A percentile compares a stretch with the other conserved stretches of the same genome.
Conservation (phyloP, 129 eudicot species). For the Ambrosia artemisiifolia region DNA sequence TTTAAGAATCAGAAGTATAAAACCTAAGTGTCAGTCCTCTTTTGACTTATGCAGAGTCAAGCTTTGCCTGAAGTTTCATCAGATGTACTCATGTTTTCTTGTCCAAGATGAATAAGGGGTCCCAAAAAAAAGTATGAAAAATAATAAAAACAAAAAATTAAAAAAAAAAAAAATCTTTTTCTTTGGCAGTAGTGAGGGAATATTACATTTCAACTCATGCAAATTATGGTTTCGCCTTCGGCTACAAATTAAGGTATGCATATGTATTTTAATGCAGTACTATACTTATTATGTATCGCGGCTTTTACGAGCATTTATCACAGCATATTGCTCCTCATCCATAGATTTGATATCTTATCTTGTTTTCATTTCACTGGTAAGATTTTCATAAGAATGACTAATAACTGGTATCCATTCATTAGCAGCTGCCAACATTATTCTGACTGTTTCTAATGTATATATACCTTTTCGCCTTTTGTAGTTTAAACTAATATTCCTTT, state of each 20-base stretch:
- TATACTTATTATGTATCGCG: neutral
- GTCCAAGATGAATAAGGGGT: slow-evolving; percentile 10
- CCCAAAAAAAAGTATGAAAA: neutral
- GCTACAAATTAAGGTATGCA: slow-evolving; percentile 4
- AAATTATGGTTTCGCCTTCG: neutral
- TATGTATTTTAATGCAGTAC: neutral
- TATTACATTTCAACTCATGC: neutral
- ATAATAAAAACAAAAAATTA: neutral
- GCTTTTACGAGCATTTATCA: neutral
- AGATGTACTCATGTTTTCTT: slow-evolving; percentile 9
- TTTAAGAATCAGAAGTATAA: slow-evolving; percentile 44
- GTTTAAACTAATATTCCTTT: slow-evolving; percentile 11
- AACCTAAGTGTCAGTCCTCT: neutral
- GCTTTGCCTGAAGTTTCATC: slow-evolving; percentile 8
- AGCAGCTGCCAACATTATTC: slow-evolving; percentile 12
- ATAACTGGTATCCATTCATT: neutral
- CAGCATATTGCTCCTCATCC: neutral
- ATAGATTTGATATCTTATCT: neutral
- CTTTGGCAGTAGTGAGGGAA: neutral
- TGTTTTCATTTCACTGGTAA: neutral
- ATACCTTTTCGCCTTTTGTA: slow-evolving; percentile 10
- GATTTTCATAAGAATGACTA: neutral
- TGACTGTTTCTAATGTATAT: neutral
- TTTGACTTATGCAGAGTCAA: neutral
- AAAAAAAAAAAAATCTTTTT: neutral